phyloP scores from a whole-genome alignment of 2,329 filamentous ascomycete genomes.

The Diplodia seriata region DNA sequence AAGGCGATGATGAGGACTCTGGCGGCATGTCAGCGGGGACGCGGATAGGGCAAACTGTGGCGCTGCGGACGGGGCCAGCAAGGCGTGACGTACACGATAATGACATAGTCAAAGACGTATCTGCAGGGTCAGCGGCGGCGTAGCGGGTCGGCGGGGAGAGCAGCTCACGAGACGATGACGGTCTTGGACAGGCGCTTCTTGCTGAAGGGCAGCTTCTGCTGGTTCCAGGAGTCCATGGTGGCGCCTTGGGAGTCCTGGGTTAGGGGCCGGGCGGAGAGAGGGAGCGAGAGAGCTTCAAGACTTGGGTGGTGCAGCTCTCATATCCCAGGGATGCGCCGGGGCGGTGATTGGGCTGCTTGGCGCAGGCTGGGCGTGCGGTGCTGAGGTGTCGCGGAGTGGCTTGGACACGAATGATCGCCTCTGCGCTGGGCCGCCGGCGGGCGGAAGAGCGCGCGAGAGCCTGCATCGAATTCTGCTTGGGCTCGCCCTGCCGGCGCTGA shows the following conservation, averaged over 20 bases:
- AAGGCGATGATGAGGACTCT: slow-evolving; percentile 61
- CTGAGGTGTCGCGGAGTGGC: slow-evolving; percentile 29
- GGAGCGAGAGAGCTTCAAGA: not conserved
- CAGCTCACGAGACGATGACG: slow-evolving; percentile 58
- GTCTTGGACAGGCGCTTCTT: slow-evolving; percentile 59
- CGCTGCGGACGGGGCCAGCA: slow-evolving; percentile 16
- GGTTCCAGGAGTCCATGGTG: slow-evolving; percentile 34
- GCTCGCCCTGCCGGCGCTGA: slow-evolving; percentile 14
- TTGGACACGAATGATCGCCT: slow-evolving; percentile 24
- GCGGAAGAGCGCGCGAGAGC: slow-evolving; percentile 6
- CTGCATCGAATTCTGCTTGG: slow-evolving; percentile 21
- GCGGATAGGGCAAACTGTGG: slow-evolving; percentile 37
- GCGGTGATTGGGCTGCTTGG: slow-evolving; percentile 30
- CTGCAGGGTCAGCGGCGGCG: slow-evolving; percentile 46
- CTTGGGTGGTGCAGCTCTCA: slow-evolving; percentile 17
- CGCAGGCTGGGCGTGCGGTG: slow-evolving; percentile 26
- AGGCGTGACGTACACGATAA: slow-evolving; percentile 59
- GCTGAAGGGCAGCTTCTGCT: slow-evolving; percentile 60
- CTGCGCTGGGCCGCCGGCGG: not conserved
- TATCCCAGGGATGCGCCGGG: slow-evolving; percentile 32
- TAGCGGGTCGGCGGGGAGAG: slow-evolving; percentile 37
- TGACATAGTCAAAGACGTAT: slow-evolving; percentile 66
- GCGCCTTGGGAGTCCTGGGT: slow-evolving; percentile 11
- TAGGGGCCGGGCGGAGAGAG: not conserved
- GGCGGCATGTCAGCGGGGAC: slow-evolving; percentile 36